A percentile compares a stretch with the other conserved stretches of the same genome.
phyloP scores from a whole-genome alignment of 768 basidiomycete genomes.

The Cyathus striatus region DNA sequence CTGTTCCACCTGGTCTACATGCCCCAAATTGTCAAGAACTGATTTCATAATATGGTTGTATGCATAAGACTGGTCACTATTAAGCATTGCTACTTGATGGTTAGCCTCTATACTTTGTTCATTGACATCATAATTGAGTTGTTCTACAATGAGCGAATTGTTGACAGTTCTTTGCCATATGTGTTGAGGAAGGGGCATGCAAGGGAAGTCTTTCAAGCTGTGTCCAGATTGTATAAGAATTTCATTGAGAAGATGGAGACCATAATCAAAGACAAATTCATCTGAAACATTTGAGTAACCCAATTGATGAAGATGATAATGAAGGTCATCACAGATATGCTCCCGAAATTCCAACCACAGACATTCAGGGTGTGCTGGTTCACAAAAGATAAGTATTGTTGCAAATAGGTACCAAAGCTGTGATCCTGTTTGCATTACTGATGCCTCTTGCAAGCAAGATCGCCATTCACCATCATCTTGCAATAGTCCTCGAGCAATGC shows the following conservation, averaged over 20 bases:
- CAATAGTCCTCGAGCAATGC: slow-evolving; percentile 31
- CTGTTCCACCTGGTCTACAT: slow-evolving; percentile 35
- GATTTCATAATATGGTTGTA: slow-evolving; percentile 22
- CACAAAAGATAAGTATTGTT: slow-evolving; percentile 28
- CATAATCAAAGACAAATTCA: slow-evolving; percentile 31
- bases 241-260: slow-evolving; percentile 31
- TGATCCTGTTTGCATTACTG: slow-evolving; percentile 28
- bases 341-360: slow-evolving; percentile 29
- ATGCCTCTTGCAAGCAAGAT: slow-evolving; percentile 34
- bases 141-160: slow-evolving; percentile 22
- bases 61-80: slow-evolving; percentile 22
- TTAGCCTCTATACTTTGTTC: slow-evolving; percentile 6
- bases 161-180: slow-evolving; percentile 14
- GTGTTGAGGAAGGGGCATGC: slow-evolving; percentile 18
- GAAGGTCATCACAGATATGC: slow-evolving; percentile 38
- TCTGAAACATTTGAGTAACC: slow-evolving; percentile 12
- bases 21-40: slow-evolving; percentile 11
- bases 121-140: slow-evolving; percentile 15
- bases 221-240: slow-evolving; percentile 16
- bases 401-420: slow-evolving; percentile 32
- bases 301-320: slow-evolving; percentile 9
- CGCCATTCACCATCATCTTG: slow-evolving; percentile 45
- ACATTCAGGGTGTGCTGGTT: slow-evolving; percentile 21
- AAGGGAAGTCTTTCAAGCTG: slow-evolving; percentile 15
- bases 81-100: slow-evolving; percentile 12